Evolutionary conservation across 139 green algal genomes (phyloP), one percentile per base, ranked within the genome.

Genomic region (Desmodesmus armatus): DNA sequence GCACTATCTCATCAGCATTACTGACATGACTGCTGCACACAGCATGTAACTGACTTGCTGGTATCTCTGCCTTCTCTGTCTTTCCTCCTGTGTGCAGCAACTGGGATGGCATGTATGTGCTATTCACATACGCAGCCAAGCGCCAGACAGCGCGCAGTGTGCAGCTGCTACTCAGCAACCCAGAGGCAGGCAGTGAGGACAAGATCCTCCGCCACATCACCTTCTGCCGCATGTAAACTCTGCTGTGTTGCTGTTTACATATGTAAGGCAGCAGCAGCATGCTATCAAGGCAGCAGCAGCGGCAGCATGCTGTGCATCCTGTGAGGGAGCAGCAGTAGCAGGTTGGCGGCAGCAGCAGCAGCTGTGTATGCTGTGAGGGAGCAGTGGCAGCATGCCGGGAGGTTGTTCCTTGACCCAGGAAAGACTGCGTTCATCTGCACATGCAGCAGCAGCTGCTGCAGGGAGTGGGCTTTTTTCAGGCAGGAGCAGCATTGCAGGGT

Each of bases 91-190:
- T 0, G 1, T 60, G 77, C 92, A 96, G 92, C 35, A 90, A 95
- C 77, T 93, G 85, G 89, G 94, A 98, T 70, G 95, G 95, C 82
- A 94, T 97, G 79, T 98, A 97, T 85, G 94, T 98, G 60, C 89
- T 98, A 27, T 98, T 97, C 91, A 93, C 85, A 0, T 98, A 96
- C 78, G 84, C 84, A 19, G 94, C 95, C 19, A 78, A 87, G 62
- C 86, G 91, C 37, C 72, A 84, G 49, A 94, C 92, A 40, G 90
- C 90, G 2, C 88, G 93, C 44, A 87, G 87, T 0, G 92, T 97
- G 53, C 95, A 98, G 94, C 92, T 92, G 79, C 83, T 94, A 40
- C 91, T 98, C 78, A 96, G 93, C 40, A 97, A 93, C 33, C 94
- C 94, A 25, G 86, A 91, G 49, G 89, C 90, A 17, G 95, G 94